A percentile compares a stretch with the other conserved stretches of the same genome.
These are phyloP conservation scores for Nemania sp. DNA, from an alignment of 2,329 filamentous ascomycete species.

Conservation along the genomic window DNA sequence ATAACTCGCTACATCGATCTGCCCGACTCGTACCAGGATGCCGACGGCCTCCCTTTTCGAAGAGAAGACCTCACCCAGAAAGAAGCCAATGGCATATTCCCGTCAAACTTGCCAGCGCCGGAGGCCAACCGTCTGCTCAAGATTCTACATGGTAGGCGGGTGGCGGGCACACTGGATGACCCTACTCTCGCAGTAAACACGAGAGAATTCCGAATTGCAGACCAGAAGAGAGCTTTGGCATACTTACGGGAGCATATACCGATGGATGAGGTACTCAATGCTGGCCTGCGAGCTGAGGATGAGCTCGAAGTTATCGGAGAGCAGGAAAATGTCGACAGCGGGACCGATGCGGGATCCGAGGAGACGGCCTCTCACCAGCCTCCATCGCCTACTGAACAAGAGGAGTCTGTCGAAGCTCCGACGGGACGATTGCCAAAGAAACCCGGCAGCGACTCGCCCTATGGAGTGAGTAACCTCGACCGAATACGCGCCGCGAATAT, in stretches of 20 bases:
- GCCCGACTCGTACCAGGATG: constrained; percentile 61
- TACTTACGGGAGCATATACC: constrained; percentile 60
- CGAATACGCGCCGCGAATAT: constrained; percentile 59
- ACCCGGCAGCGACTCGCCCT: constrained; percentile 51
- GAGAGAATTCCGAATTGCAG: constrained; percentile 45
- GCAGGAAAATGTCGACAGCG: constrained; percentile 31
- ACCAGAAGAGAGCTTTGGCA: constrained; percentile 53
- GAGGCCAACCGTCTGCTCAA: constrained; percentile 59
- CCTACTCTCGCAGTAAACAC: constrained; percentile 57
- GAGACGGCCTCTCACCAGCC: constrained; percentile 16
- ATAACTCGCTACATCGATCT: constrained; percentile 62
- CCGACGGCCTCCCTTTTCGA: constrained; percentile 58
- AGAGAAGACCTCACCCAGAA: constrained; percentile 52
- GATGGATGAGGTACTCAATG: constrained; percentile 65
- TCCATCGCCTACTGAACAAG: constrained; percentile 26
- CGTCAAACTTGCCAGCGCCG: constrained; percentile 48
- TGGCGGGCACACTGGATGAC: constrained; percentile 67
- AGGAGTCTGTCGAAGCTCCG: constrained; percentile 18
- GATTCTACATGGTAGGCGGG: constrained; percentile 65
- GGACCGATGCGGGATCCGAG: constrained; percentile 23
- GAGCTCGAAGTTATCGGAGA: constrained; percentile 60
- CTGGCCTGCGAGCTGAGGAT: constrained; percentile 65
- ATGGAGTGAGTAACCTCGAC: constrained; percentile 62
- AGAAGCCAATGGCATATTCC: constrained; percentile 57
- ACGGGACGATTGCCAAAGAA: constrained; percentile 39